phyloP scores from a whole-genome alignment of 2,329 filamentous ascomycete genomes.

The Beauveria bassiana region DNA sequence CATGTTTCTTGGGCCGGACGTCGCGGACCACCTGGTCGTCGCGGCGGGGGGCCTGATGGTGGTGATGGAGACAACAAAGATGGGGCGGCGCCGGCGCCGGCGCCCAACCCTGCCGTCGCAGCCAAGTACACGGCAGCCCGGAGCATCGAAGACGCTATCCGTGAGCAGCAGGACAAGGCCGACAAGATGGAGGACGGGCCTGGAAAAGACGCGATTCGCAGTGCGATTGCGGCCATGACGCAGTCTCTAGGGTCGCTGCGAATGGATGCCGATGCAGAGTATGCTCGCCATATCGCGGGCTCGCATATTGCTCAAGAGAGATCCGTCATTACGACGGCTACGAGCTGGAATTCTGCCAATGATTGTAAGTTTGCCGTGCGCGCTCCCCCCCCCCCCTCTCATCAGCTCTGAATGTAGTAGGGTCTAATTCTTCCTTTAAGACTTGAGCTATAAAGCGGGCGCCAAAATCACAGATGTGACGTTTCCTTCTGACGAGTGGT shows the following conservation, averaged over 20 bases:
- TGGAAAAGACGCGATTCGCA: constrained; percentile 20
- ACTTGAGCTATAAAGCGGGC: neutral
- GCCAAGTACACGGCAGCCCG: constrained; percentile 30
- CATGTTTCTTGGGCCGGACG: neutral
- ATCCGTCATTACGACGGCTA: neutral
- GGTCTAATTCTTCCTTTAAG: neutral
- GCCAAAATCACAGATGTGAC: constrained; percentile 2
- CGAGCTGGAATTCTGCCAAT: neutral
- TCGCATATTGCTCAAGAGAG: neutral
- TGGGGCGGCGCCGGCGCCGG: neutral
- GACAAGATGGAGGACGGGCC: constrained; percentile 21
- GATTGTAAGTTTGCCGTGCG: neutral
- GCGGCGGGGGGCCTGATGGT: constrained; percentile 23
- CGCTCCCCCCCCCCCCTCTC: neutral
- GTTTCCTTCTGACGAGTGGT: neutral
- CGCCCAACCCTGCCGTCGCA: constrained; percentile 20
- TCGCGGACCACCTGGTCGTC: constrained; percentile 18
- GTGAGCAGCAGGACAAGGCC: constrained; percentile 19
- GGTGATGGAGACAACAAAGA: neutral
- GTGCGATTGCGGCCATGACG: constrained; percentile 32
- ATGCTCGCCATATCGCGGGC: constrained; percentile 33
- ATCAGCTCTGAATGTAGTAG: neutral
- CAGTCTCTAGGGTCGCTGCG: constrained; percentile 29
- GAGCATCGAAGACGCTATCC: constrained; percentile 22
- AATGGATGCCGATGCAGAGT: constrained; percentile 39